Percentiles rank a stretch among this genome's conserved stretches.
phyloP scores from a whole-genome alignment of 345 rosid genomes.

The Salix suchowensis region DNA sequence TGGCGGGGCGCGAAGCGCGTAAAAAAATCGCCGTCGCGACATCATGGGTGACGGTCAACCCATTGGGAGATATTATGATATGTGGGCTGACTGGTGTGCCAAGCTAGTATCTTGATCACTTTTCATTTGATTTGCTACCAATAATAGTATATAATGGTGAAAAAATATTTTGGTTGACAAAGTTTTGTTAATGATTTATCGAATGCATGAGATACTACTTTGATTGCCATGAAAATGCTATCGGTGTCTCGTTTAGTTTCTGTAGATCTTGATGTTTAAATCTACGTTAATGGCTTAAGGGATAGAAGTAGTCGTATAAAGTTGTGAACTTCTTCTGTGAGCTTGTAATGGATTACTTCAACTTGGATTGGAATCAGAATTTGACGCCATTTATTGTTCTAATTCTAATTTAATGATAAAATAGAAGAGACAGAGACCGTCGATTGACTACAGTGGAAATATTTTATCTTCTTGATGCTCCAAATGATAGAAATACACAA shows the following conservation, averaged over 20 bases:
- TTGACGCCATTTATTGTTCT: neutral
- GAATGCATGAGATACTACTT: neutral
- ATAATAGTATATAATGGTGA: neutral
- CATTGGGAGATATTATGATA: slow-evolving; percentile 37
- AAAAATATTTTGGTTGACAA: neutral
- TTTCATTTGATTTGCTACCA: neutral
- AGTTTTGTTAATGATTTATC: neutral
- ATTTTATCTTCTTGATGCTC: neutral
- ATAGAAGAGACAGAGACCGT: too few species aligned
- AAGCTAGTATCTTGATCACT: slow-evolving; percentile 8
- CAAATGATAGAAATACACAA: neutral
- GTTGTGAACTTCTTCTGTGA: too few species aligned
- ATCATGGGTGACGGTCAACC: slow-evolving; percentile 44
- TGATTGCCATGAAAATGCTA: neutral
- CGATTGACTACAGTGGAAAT: neutral
- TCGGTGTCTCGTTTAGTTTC: neutral
- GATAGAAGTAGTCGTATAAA: too few species aligned
- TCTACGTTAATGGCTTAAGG: neutral
- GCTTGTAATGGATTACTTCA: neutral
- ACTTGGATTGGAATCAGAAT: neutral
- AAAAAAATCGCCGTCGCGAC: too few species aligned
- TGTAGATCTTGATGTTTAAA: neutral
- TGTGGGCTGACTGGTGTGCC: slow-evolving; percentile 45
- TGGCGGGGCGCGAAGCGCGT: too few species aligned
- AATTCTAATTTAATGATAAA: neutral